These are phyloP conservation scores for Paecilomyces sp. DNA, from an alignment of 2,329 filamentous ascomycete species.

Conservation along the genomic window DNA sequence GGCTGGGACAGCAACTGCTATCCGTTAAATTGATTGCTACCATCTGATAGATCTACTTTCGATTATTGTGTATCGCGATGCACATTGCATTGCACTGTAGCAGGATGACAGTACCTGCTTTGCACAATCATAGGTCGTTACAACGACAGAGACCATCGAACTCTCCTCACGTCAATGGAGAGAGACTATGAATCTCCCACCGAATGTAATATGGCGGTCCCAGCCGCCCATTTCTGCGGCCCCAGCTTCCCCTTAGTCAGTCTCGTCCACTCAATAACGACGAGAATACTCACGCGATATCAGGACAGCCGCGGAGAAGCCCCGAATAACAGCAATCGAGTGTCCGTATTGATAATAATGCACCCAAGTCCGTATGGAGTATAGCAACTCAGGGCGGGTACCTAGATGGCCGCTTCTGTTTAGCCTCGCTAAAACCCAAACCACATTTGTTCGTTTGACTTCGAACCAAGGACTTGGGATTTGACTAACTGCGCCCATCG, in stretches of 20 bases:
- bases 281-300: neutral
- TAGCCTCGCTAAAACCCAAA: neutral
- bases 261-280: neutral
- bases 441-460: neutral
- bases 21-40: neutral
- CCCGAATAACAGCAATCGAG: neutral
- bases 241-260: neutral
- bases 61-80: neutral
- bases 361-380: neutral
- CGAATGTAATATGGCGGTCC: neutral
- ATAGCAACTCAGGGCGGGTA: neutral
- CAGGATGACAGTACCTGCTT: neutral
- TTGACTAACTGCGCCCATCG: neutral
- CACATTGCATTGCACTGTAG: neutral
- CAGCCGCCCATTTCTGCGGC: neutral
- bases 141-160: neutral
- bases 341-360: neutral
- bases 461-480: neutral
- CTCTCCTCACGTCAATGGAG: neutral
- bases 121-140: neutral
- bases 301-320: neutral
- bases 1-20: neutral
- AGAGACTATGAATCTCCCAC: neutral
- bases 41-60: slow-evolving; percentile 1
- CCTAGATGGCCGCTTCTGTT: neutral